Evolutionary conservation across 768 basidiomycete species (phyloP), one percentile per base, ranked within the genome.

Genomic region (Tulasnella sp.): DNA sequence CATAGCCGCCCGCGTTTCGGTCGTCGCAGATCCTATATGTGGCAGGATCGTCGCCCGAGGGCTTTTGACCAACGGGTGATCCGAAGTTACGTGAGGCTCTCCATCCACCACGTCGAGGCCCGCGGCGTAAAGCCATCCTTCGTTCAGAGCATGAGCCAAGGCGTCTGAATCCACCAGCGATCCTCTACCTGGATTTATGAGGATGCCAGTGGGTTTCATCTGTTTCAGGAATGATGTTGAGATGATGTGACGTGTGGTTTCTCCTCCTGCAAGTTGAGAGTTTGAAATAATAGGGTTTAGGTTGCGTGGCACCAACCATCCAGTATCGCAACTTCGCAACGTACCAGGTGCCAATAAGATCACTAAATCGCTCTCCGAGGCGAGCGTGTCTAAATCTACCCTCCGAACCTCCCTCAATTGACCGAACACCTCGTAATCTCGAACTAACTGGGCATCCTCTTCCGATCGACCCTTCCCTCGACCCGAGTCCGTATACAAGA

Each of bases 61-160:
- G 56, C 88, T 81, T 65, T 78, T 81, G 46, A 94, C 81, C 49
- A 99, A 70, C 2, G 87, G 84, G 68, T 99, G 92, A 62, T 86
- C 83, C 2, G 72, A 68, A 0, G 71, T 65, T 25, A 99, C 75
- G 46, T 83, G 70, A 0, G 93, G 93, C 68, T 98, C 93, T 19
- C 92, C 92, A 63, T 92, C 89, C 5, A 97, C 82, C 34, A 98
- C 94, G 69, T 99, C 94, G 10, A 99, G 66, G 0, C 91, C 94
- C 0, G 96, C 96, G 22, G 83, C 92, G 78, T 85, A 93, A 22
- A 99, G 86, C 81, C 84, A 83, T 2, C 78, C 78, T 61, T 85
- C 81, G 48, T 74, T 69, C 44, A 98, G 71, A 1, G 93, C 94
- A 61, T 76, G 80, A 1, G 85, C 86, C 8, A 99, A 76, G 11